Conservation (phyloP, 2,329 filamentous ascomycete species). For the Clathrospora elynae region DNA sequence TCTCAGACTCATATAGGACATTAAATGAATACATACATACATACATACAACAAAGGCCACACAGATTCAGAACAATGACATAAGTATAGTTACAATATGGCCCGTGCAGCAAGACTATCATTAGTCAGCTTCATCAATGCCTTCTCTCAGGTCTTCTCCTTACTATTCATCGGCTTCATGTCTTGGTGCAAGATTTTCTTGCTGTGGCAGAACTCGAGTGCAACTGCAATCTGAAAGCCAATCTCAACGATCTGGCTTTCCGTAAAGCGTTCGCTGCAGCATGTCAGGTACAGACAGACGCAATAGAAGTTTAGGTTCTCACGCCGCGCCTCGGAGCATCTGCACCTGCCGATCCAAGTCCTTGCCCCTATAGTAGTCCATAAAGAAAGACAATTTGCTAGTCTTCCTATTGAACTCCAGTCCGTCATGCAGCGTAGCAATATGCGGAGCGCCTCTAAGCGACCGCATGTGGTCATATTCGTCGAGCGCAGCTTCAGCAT, state of each 20-base stretch:
- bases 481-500: constrained; percentile 12
- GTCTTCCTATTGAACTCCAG: constrained; percentile 16
- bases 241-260: constrained; percentile 23
- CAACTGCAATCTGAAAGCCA: constrained; percentile 18
- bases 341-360: constrained; percentile 16
- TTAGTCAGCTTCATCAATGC: not conserved
- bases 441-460: constrained; percentile 16
- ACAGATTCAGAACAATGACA: too few relatives aligned
- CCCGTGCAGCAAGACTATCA: constrained; percentile 8
- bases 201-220: constrained; percentile 20
- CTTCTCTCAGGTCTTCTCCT: not conserved
- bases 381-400: constrained; percentile 12
- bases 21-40: too few relatives aligned
- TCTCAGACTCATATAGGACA: too few relatives aligned
- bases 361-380: constrained; percentile 20
- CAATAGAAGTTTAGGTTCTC: not conserved
- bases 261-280: constrained; percentile 13
- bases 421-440: constrained; percentile 18
- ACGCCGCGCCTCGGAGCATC: constrained; percentile 17
- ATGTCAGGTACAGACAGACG: not conserved
- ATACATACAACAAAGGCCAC: too few relatives aligned
- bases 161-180: constrained; percentile 23
- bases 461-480: constrained; percentile 18
- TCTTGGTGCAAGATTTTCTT: constrained; percentile 22
- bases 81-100: too few relatives aligned